Evolutionary conservation across 495 filamentous ascomycete genomes (phyloP), one percentile per base, ranked within the genome.

Genomic region (Aspergillus egyptiacus): DNA sequence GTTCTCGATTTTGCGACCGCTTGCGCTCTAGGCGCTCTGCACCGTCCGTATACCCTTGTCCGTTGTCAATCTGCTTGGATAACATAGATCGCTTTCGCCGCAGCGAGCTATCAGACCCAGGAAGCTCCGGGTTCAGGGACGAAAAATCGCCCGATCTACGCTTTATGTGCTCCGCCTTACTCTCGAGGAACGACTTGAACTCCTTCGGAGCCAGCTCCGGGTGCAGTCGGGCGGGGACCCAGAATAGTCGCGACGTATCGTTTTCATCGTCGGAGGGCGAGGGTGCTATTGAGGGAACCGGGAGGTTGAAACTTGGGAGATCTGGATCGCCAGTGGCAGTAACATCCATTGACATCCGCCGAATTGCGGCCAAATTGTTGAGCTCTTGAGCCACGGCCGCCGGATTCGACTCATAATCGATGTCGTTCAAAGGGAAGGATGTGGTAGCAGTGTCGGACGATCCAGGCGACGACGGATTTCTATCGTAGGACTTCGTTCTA

Each of bases 341-440:
- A 11, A 95, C 93, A 66, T 96, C 91, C 94, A 99, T 97, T 13
- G 93, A 97, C 87, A 99, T 91, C 48, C 93, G 84, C 52, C 93
- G 83, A 49, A 99, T 80, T 10, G 94, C 93, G 59, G 96, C 91
- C 42, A 99, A 68, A 61, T 97, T 99, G 66, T 84, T 95, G 36
- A 97, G 70, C 70, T 99, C 93, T 62, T 97, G 89, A 24, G 88
- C 89, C 14, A 99, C 89, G 50, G 91, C 91, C 39, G 85, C 88
- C 10, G 94, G 86, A 57, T 91, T 82, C 11, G 86, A 89, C 65
- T 89, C 85, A 62, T 90, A 90, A 71, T 96, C 90, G 53, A 96
- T 90, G 60, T 95, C 85, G 55, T 89, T 89, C 25, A 96, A 75
- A 45, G 91, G 88, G 57, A 91, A 95, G 46, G 83, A 83, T 22